Base-by-base conservation (phyloP, 345 rosid genomes). In the Orychophragmus violaceus region DNA sequence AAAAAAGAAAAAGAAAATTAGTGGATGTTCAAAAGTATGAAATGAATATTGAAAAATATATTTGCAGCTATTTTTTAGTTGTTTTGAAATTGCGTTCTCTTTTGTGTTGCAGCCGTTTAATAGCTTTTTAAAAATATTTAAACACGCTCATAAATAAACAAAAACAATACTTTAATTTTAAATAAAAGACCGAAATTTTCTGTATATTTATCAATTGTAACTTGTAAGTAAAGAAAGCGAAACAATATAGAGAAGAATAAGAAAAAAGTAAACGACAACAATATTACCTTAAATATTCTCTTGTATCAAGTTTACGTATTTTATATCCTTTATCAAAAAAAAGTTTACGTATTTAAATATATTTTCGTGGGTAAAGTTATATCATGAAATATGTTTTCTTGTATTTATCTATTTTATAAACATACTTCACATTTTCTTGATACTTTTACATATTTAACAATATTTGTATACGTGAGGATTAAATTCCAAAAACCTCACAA, bases 21-120 rank as follows among this genome's bases (percentile, higher is more conserved):
- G 66, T 59, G 66, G 65, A 68, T 18, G 39, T 35, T 68, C 59
- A 68, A 48, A 59, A 23, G 35, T 16, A 1, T 22, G 36, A 54
- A 14, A 1, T 22, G 36, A 54, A 14, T 18, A 54, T 22, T 41
- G 70, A 17, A 25, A 29, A 28, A 5, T n/a, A n/a, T n/a, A n/a
- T 67, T 33, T 33, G 29, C 29, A 23, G 17, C 54, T 9, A 4
- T 10, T 8, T 18, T 19, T 45, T 18, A 17, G 50, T 3, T 44
- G 50, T 44, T 19, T 0, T 22, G 22, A 5, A 22, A 19, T 41
- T 14, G 2, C 3, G 6, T 21, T 22, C 53, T 13, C 46, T 41
- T 16, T 41, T 36, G 3, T 41, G 10, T 44, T 18, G 50, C 23
- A 46, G 27, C 14, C 14, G 14, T 9, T 19, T 33, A 33, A 4